Base-by-base conservation (phyloP, 805 yeast species). In the Cyberlindnera mississippiensis region DNA sequence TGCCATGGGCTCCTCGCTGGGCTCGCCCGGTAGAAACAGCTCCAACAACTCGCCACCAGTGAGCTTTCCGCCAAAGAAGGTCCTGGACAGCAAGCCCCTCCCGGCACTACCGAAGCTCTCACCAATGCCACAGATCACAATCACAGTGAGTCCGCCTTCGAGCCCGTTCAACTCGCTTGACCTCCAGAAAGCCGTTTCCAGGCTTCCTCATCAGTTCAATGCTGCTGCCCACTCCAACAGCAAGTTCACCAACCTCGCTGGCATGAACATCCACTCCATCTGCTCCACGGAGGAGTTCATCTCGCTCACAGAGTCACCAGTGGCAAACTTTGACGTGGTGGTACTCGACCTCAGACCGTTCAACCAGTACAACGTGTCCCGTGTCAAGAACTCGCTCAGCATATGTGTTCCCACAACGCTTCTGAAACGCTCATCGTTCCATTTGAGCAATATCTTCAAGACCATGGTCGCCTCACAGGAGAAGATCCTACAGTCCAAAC, bases 381-480 rank as follows among this genome's bases (percentile, higher is more conserved):
- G 84, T 46, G 62, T 91, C 9, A 52, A 52, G 5, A 68, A 73
- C 29, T 77, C 97, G 0, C 65, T 86, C 33, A 87, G 86, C 57
- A 73, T 91, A 20, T 86, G 96, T 59, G 69, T 90, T 10, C 97
- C 98, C 1, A 83, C 96, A 13, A 91, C 97, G 1, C 68, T 91
- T 26, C 65, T 91, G 49, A 85, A 82, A 58, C 73, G 98, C 45
- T 34, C 46, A 2, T 51, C 58, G 2, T 57, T 57, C 51, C 51
- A 51, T 18, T 36, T 57, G 14, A 36, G 48, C n/a, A 57, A 57
- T 33, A 47, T 57, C 28, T 51, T 52, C 40, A 57, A 54, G 33
- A 57, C 62, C 4, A 57, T 57, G 62, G 50, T 49, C 13, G 35
- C 45, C 2, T 35, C 52, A 3, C 61, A 57, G 40, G 51, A 50